Conservation (phyloP, 352 stramenopile species). For the Pythium utonaiense region DNA sequence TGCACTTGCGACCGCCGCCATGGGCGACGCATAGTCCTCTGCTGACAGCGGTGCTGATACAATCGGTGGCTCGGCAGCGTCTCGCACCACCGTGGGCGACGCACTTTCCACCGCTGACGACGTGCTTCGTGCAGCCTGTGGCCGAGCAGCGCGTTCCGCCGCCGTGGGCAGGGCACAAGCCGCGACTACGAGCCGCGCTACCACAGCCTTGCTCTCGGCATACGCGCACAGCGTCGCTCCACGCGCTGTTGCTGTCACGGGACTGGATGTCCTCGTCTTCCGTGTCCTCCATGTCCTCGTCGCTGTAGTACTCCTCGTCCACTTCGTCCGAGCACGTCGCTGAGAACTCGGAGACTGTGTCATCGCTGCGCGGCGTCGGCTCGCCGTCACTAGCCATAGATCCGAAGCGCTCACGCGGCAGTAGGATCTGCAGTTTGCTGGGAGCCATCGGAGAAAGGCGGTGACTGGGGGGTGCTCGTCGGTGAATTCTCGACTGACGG, state of each 20-base stretch:
- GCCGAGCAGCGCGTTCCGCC: conserved; percentile 54
- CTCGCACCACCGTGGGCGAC: conserved; percentile 58
- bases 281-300: conserved; percentile 1
- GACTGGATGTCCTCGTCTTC: conserved; percentile 10
- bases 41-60: conserved; percentile 48
- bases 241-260: conserved; percentile 2
- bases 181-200: conserved; percentile 49
- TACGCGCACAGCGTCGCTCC: conserved; percentile 9
- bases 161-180: conserved; percentile 52
- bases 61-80: conserved; percentile 41
- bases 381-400: neutral
- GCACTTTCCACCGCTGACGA: conserved; percentile 62
- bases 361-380: conserved; percentile 1
- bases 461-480: neutral
- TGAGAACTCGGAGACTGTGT: conserved; percentile 5
- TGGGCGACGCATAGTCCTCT: conserved; percentile 64
- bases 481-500: neutral
- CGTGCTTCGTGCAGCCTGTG: conserved; percentile 54
- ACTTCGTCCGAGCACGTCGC: conserved; percentile 2
- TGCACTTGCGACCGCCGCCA: conserved; percentile 72
- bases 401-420: conserved; percentile 5
- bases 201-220: conserved; percentile 31
- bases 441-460: neutral
- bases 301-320: conserved; percentile 1
- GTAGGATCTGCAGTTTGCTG: conserved; percentile 1